Conservation (phyloP, 768 basidiomycete species). For the Dictyophora rubrovolvata region DNA sequence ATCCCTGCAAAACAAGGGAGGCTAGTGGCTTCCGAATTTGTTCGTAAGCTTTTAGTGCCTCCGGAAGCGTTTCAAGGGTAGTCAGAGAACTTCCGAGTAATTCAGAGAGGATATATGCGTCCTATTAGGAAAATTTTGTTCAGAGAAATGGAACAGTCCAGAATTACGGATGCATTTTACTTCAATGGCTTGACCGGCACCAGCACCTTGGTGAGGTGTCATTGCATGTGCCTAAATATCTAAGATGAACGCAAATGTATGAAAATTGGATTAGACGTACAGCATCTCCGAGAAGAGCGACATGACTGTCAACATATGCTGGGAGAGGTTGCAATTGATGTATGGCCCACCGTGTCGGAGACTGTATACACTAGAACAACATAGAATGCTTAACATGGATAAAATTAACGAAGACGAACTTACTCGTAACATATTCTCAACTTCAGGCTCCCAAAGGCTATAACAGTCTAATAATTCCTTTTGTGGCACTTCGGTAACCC, state of each 20-base stretch:
- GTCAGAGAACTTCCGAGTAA: conserved; percentile 14
- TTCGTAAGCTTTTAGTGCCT: conserved; percentile 15
- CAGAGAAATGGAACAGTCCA: neutral
- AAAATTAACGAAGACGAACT: neutral
- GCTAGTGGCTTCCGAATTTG: conserved; percentile 15
- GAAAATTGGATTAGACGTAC: conserved; percentile 11
- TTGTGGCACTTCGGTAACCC: conserved; percentile 38
- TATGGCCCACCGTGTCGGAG: conserved; percentile 17
- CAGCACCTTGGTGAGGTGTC: conserved; percentile 46
- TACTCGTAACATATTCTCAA: conserved; percentile 21
- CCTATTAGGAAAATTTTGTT: conserved; percentile 8
- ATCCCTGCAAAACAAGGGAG: conserved; percentile 8
- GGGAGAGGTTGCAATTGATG: conserved; percentile 15
- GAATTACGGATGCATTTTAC: conserved; percentile 12
- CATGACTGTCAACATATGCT: conserved; percentile 16
- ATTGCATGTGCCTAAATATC: conserved; percentile 37
- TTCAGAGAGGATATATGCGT: conserved; percentile 18
- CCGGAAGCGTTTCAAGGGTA: conserved; percentile 7
- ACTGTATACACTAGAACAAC: conserved; percentile 3
- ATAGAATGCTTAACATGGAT: neutral
- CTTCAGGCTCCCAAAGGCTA: conserved; percentile 29
- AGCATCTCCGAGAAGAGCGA: conserved; percentile 22
- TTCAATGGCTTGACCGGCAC: conserved; percentile 53
- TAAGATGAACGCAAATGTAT: neutral
- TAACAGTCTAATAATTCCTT: conserved; percentile 25